These are phyloP conservation scores for Fusarium torreyae DNA, from an alignment of 2,329 filamentous ascomycete genomes.

Conservation along the genomic window DNA sequence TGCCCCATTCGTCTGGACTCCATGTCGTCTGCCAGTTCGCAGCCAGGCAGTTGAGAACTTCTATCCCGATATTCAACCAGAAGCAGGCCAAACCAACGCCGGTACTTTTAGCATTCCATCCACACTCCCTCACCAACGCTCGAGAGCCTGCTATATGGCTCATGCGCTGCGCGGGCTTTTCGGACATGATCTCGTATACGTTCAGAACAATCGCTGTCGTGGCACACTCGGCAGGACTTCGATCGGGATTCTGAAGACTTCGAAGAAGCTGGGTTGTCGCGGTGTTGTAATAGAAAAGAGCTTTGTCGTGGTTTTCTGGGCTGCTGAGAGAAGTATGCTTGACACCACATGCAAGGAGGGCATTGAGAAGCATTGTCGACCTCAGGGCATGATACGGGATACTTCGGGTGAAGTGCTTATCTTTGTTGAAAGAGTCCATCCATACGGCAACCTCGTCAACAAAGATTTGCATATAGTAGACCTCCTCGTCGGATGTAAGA, in stretches of 20 bases:
- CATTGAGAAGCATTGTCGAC: conserved; percentile 90
- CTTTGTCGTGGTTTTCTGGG: conserved; percentile 81
- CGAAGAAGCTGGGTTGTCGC: conserved; percentile 84
- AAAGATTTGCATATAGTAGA: conserved; percentile 92
- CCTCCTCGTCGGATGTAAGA: conserved; percentile 81
- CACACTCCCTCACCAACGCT: conserved; percentile 89
- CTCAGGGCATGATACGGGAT: conserved; percentile 87
- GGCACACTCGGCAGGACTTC: conserved; percentile 87
- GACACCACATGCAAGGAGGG: conserved; percentile 89
- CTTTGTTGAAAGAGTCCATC: conserved; percentile 93
- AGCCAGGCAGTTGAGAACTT: conserved; percentile 88
- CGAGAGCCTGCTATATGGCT: conserved; percentile 89
- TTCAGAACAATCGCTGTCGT: conserved; percentile 90
- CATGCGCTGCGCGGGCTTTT: conserved; percentile 84
- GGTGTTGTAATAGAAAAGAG: conserved; percentile 86
- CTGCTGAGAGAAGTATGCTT: conserved; percentile 83
- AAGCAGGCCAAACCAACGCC: conserved; percentile 92
- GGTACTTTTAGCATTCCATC: conserved; percentile 84
- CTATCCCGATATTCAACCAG: conserved; percentile 93
- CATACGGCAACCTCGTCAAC: conserved; percentile 91
- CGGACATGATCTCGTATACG: conserved; percentile 93
- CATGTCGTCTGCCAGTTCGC: conserved; percentile 90
- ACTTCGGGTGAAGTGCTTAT: conserved; percentile 87
- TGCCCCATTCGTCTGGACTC: conserved; percentile 91
- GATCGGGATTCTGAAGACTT: conserved; percentile 85